Evolutionary conservation across 306 rosid species (phyloP).

Genomic region (Prunus dulcis): DNA sequence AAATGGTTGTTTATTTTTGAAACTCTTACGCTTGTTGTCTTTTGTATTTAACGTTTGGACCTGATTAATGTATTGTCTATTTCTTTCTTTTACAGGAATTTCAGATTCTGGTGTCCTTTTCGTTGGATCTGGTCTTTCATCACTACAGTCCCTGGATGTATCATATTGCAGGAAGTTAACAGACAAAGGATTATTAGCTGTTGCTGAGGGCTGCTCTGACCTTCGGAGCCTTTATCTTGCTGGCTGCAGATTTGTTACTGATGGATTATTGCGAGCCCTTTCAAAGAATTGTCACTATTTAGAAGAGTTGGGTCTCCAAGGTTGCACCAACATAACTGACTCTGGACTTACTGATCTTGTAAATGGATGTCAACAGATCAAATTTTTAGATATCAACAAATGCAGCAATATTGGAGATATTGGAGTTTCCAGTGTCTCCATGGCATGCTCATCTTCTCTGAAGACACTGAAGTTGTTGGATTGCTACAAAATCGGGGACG

Average conservation of each 20-base stretch:
- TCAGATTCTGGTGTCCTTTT: constrained; percentile 69
- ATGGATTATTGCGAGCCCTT: constrained; percentile 51
- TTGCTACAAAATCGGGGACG: constrained; percentile 74
- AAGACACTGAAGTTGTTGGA: constrained; percentile 77
- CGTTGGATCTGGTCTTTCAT: constrained; percentile 70
- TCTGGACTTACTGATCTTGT: constrained; percentile 63
- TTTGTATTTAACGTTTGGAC: not conserved
- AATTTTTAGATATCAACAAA: constrained; percentile 64
- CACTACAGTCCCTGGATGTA: constrained; percentile 70
- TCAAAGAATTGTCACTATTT: constrained; percentile 62
- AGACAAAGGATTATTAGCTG: constrained; percentile 73
- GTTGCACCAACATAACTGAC: constrained; percentile 72
- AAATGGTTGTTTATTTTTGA: no score
- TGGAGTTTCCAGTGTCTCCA: constrained; percentile 63
- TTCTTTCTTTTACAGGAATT: constrained; percentile 53
- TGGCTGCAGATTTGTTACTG: constrained; percentile 72
- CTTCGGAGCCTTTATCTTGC: constrained; percentile 58
- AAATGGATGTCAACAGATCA: constrained; percentile 57
- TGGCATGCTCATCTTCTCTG: constrained; percentile 65
- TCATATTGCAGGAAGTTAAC: constrained; percentile 84
- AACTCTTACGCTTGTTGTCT: not conserved
- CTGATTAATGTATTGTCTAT: not conserved
- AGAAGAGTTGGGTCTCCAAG: constrained; percentile 67
- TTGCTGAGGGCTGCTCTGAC: constrained; percentile 76
- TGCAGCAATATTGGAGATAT: constrained; percentile 74